Percentiles rank a stretch among this genome's conserved stretches.
phyloP scores from a whole-genome alignment of 805 yeast genomes.

The Schwanniomyces sp. region DNA sequence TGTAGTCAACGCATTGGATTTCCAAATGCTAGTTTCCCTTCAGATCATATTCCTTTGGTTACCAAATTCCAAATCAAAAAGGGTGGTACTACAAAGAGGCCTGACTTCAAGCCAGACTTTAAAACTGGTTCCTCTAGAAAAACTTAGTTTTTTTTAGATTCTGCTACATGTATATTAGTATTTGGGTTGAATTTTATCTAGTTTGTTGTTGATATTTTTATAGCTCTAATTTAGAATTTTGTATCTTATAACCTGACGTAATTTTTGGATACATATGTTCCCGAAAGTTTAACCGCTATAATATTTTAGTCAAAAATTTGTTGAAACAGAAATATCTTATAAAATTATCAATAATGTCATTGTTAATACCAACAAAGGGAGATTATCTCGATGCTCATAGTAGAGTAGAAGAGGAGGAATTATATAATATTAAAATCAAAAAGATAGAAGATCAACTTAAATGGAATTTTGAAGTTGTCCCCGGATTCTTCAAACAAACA shows the following conservation, averaged over 20 bases:
- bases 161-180: slow-evolving; percentile 7
- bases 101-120: slow-evolving; percentile 47
- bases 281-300: not conserved
- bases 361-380: slow-evolving; percentile 27
- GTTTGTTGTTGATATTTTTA: slow-evolving; percentile 1
- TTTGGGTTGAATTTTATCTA: slow-evolving; percentile 1
- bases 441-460: slow-evolving; percentile 23
- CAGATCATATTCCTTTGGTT: slow-evolving; percentile 90
- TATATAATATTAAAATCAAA: slow-evolving; percentile 10
- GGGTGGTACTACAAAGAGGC: slow-evolving; percentile 25
- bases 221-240: not conserved
- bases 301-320: not conserved
- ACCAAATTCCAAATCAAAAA: slow-evolving; percentile 74
- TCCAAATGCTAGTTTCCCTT: slow-evolving; percentile 91
- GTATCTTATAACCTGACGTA: not conserved
- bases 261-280: not conserved
- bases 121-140: slow-evolving; percentile 42
- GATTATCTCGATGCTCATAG: slow-evolving; percentile 31
- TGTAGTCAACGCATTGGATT: slow-evolving; percentile 78
- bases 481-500: slow-evolving; percentile 51
- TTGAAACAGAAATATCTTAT: not conserved
- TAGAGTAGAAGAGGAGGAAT: slow-evolving; percentile 13
- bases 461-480: slow-evolving; percentile 50
- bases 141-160: slow-evolving; percentile 19
- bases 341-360: slow-evolving; percentile 15